These are phyloP conservation scores for Aspergillus hancockii DNA, from an alignment of 495 filamentous ascomycete genomes.

Conservation along the genomic window DNA sequence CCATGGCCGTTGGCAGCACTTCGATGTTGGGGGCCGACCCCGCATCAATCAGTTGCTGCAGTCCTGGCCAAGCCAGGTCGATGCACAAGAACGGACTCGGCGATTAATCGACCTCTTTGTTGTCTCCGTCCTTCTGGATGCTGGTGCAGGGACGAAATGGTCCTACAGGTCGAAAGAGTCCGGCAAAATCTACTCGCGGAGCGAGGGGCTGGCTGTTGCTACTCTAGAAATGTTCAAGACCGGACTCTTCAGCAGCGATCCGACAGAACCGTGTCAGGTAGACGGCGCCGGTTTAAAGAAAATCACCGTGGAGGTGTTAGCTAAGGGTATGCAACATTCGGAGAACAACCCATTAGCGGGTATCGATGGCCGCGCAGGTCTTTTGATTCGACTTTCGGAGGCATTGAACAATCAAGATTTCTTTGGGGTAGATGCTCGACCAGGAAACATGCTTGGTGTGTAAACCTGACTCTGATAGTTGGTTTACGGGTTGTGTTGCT, in stretches of 20 bases:
- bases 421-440: slow-evolving; percentile 82
- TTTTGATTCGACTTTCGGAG: slow-evolving; percentile 73
- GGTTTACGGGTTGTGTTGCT: not conserved
- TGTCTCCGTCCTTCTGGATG: slow-evolving; percentile 68
- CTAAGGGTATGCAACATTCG: slow-evolving; percentile 80
- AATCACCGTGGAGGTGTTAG: slow-evolving; percentile 72
- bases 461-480: slow-evolving; percentile 17
- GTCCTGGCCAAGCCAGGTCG: slow-evolving; percentile 62
- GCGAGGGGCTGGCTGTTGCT: slow-evolving; percentile 91
- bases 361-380: slow-evolving; percentile 79
- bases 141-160: slow-evolving; percentile 66
- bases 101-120: slow-evolving; percentile 68
- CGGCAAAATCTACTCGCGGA: slow-evolving; percentile 78
- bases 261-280: slow-evolving; percentile 80
- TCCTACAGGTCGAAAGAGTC: slow-evolving; percentile 90
- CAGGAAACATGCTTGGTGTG: slow-evolving; percentile 96
- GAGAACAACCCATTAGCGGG: slow-evolving; percentile 83
- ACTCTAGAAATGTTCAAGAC: slow-evolving; percentile 97
- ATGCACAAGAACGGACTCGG: slow-evolving; percentile 62
- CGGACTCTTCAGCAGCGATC: slow-evolving; percentile 87
- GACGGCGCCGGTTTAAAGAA: slow-evolving; percentile 78
- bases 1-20: slow-evolving; percentile 73
- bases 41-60: slow-evolving; percentile 67
- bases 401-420: slow-evolving; percentile 80
- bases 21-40: slow-evolving; percentile 66